Evolutionary conservation across 2,329 filamentous ascomycete species (phyloP).

Genomic region (Metarhizium rileyi): DNA sequence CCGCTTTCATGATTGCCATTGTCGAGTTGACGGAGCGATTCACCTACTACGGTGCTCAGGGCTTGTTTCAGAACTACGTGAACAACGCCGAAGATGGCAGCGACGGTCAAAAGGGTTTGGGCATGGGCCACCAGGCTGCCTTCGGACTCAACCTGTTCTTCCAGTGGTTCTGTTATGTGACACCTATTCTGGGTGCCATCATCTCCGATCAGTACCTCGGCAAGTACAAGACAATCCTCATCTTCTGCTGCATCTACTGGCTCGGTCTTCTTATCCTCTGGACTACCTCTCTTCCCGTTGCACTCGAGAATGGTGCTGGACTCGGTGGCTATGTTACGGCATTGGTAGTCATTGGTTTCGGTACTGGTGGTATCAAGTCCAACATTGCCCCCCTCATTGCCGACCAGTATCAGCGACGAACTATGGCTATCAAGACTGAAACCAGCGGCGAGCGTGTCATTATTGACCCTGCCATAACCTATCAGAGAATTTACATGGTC

Average conservation of each 20-base stretch:
- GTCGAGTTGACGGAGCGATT: slow-evolving; percentile 49
- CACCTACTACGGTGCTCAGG: slow-evolving; percentile 45
- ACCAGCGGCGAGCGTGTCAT: slow-evolving; percentile 49
- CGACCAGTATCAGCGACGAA: slow-evolving; percentile 52
- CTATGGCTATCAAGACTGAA: slow-evolving; percentile 39
- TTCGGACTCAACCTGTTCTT: slow-evolving; percentile 47
- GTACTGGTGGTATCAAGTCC: slow-evolving; percentile 61
- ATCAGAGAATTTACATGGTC: slow-evolving; percentile 62
- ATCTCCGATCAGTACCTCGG: slow-evolving; percentile 48
- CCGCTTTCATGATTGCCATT: slow-evolving; percentile 45
- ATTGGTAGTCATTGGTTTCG: slow-evolving; percentile 54
- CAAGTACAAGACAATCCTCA: slow-evolving; percentile 51
- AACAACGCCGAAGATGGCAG: slow-evolving; percentile 22
- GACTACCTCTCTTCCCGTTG: slow-evolving; percentile 34
- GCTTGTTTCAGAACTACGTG: slow-evolving; percentile 48
- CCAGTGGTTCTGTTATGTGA: slow-evolving; percentile 39
- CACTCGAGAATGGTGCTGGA: slow-evolving; percentile 28
- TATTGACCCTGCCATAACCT: slow-evolving; percentile 56
- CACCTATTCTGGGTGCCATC: slow-evolving; percentile 40
- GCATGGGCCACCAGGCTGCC: slow-evolving; percentile 43
- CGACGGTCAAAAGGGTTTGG: slow-evolving; percentile 39
- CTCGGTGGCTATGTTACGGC: slow-evolving; percentile 42
- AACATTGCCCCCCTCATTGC: slow-evolving; percentile 51
- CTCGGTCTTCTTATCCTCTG: slow-evolving; percentile 45
- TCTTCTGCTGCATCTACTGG: slow-evolving; percentile 49